Evolutionary conservation across 768 basidiomycete species (phyloP), one percentile per base, ranked within the genome.

Genomic region (Kwoniella dejecticola): DNA sequence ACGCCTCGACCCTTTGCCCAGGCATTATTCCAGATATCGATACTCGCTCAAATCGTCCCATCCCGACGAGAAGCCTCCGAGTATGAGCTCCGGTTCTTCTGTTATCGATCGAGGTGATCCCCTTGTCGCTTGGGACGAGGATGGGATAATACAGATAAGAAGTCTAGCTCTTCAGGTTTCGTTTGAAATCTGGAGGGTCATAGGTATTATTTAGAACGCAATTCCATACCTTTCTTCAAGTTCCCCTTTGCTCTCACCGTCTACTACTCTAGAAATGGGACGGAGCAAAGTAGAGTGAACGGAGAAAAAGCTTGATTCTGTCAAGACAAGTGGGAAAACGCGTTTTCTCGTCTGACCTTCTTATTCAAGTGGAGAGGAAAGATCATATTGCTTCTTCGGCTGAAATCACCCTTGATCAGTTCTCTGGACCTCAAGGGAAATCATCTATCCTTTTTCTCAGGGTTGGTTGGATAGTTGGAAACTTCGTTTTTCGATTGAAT

Each of bases 201-300:
- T 26, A 48, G 52, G 52, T 54, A 54, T 54, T 31, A 36, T 54
- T 54, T 54, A 54, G 33, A 54, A 26, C 52, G 52, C 52, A 54
- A 54, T 54, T 54, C 52, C 36, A 54, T 54, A 54, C 52, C 52
- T 40, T 41, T 27, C 38, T 54, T 54, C 33, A 15, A 19, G 21
- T 23, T 27, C 46, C 46, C 52, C n/a, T 40, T 41, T 54, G 36
- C 47, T 23, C 24, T n/a, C n/a, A n/a, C n/a, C n/a, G n/a, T n/a
- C n/a, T n/a, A n/a, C n/a, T n/a, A n/a, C n/a, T n/a, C n/a, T n/a
- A n/a, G n/a, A 13, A 27, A 11, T 27, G 23, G 10, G 10, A 46
- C 23, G 17, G 13, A 15, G 21, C 19, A 19, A 11, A 11, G n/a
- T 17, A 54, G n/a, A 19, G 52, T 36, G 36, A 19, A 38, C 36